Conservation (phyloP, 1,139 yeast genomes). For the Nematodospora anomalae region DNA sequence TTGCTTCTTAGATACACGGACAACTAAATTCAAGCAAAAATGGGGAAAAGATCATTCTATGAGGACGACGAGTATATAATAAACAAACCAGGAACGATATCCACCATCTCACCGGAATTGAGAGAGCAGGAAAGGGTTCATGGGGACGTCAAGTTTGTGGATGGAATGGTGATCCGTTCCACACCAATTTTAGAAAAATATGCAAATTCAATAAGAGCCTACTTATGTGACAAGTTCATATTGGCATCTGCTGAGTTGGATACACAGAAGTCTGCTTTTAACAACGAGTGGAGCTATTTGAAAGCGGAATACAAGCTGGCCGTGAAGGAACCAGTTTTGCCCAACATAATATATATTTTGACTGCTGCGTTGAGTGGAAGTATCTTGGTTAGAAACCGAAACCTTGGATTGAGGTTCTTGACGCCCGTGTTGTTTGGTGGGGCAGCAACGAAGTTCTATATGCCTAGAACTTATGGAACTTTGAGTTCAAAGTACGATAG, state of each 20-base stretch:
- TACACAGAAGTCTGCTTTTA: slow-evolving; percentile 46
- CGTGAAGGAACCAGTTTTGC: slow-evolving; percentile 51
- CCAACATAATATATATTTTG: slow-evolving; percentile 52
- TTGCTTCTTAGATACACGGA: no score
- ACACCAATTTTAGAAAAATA: slow-evolving; percentile 47
- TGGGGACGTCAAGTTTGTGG: slow-evolving; percentile 41
- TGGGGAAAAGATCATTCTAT: slow-evolving; percentile 45
- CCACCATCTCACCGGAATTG: slow-evolving; percentile 36
- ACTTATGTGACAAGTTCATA: slow-evolving; percentile 37
- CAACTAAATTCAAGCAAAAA: no score
- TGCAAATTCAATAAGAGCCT: slow-evolving; percentile 38
- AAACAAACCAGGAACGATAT: slow-evolving; percentile 49
- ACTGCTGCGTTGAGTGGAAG: slow-evolving; percentile 59
- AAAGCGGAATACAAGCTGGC: slow-evolving; percentile 23
- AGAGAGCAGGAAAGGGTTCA: slow-evolving; percentile 40
- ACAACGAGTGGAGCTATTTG: slow-evolving; percentile 38
- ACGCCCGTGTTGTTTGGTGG: slow-evolving; percentile 53
- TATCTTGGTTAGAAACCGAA: slow-evolving; percentile 47
- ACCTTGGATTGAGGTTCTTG: slow-evolving; percentile 49
- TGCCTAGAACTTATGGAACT: slow-evolving; percentile 35
- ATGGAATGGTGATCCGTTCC: slow-evolving; percentile 56
- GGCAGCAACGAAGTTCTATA: slow-evolving; percentile 35
- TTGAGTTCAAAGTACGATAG: slow-evolving; percentile 23
- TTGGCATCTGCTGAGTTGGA: slow-evolving; percentile 41
- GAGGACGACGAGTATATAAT: slow-evolving; percentile 49